A percentile compares a stretch with the other conserved stretches of the same genome.
Conservation (phyloP, 495 filamentous ascomycete species). For the Hyaloscypha hepaticicola region DNA sequence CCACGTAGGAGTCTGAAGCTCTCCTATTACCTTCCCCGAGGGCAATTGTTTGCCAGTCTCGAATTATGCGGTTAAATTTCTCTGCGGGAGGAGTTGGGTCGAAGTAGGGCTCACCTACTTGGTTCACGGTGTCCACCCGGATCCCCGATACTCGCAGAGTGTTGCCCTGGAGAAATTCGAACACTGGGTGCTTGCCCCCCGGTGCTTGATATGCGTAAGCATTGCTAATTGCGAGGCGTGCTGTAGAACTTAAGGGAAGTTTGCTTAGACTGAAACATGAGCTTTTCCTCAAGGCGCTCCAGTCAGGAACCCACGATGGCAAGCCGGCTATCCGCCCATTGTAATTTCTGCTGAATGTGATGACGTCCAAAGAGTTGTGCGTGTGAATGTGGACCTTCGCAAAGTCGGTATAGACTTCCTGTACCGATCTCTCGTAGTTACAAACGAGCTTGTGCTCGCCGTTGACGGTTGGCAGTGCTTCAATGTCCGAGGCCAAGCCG, state of each 20-base stretch:
- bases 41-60: not conserved
- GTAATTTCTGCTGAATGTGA: not conserved
- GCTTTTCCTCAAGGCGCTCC: constrained; percentile 6
- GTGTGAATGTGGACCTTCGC: not conserved
- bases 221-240: not conserved
- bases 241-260: not conserved
- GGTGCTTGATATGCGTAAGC: not conserved
- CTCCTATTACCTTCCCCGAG: not conserved
- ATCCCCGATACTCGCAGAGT: constrained; percentile 6
- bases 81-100: not conserved
- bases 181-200: not conserved
- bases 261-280: not conserved
- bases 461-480: not conserved
- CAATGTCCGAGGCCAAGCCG: constrained; percentile 18
- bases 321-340: not conserved
- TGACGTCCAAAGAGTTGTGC: constrained; percentile 16
- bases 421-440: constrained; percentile 8
- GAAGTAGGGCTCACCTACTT: constrained; percentile 4
- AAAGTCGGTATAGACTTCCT: constrained; percentile 10
- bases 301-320: constrained; percentile 21
- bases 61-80: not conserved
- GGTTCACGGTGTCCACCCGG: constrained; percentile 2
- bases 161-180: constrained; percentile 5
- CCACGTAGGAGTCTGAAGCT: not conserved
- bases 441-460: constrained; percentile 7